Conservation (phyloP, 73 alveolate genomes). For the Paramecium tetraurelia region DNA sequence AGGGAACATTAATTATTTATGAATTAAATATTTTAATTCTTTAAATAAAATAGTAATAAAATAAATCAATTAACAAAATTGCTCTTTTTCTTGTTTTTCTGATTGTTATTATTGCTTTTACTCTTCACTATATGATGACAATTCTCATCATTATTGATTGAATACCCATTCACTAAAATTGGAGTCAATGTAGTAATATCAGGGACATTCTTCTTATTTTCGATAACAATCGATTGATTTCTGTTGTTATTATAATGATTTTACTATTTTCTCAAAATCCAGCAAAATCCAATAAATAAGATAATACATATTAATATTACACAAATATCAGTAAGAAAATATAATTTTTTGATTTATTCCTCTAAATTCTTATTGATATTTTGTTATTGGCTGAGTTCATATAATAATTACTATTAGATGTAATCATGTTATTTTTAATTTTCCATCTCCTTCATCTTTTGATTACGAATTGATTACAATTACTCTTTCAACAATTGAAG, state of each 20-base stretch:
- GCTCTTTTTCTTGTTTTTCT: not conserved
- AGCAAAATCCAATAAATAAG: not conserved
- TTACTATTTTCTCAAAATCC: not conserved
- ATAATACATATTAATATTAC: not conserved
- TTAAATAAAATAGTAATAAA: not conserved
- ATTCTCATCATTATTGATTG: not conserved
- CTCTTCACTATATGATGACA: not conserved
- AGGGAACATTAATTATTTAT: conserved; percentile 31
- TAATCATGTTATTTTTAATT: not conserved
- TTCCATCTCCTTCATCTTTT: not conserved
- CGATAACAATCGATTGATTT: not conserved
- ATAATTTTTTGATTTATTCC: not conserved
- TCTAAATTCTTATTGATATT: not conserved
- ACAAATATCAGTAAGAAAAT: not conserved
- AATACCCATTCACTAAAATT: not conserved
- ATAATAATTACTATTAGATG: not conserved
- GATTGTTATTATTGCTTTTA: not conserved
- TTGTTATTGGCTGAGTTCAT: not conserved
- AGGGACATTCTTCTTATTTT: not conserved
- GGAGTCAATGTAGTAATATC: not conserved
- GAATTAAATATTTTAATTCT: not conserved
- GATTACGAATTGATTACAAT: not conserved
- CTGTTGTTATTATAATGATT: not conserved
- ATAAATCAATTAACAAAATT: not conserved
- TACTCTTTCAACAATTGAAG: not conserved